Conservation (phyloP, 352 stramenopile species). For the Pythium vanterpoolii region DNA sequence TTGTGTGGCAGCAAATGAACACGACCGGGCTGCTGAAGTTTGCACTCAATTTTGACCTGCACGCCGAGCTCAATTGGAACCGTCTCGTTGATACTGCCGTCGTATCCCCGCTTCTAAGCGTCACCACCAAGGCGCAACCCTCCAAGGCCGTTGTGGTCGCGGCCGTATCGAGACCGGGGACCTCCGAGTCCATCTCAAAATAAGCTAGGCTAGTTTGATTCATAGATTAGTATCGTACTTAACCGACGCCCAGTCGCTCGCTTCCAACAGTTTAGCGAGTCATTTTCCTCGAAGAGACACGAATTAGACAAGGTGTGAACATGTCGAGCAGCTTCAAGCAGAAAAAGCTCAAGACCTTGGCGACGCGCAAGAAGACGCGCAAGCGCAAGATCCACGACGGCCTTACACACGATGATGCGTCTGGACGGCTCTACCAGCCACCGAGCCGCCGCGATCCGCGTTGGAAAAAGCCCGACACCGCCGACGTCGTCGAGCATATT, state of each 20-base stretch:
- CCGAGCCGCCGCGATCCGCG: constrained; percentile 65
- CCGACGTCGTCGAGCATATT: constrained; percentile 35
- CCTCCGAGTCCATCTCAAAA: not conserved
- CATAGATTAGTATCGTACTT: constrained; percentile 14
- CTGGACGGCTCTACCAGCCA: constrained; percentile 63
- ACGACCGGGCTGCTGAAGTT: constrained; percentile 71
- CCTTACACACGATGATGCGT: constrained; percentile 65
- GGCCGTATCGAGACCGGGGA: not conserved
- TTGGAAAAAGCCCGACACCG: constrained; percentile 64
- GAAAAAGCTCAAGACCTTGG: constrained; percentile 80
- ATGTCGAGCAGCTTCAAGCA: constrained; percentile 87
- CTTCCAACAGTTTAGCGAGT: constrained; percentile 16
- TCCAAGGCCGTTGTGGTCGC: not conserved
- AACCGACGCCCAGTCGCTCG: not conserved
- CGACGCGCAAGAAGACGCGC: constrained; percentile 74
- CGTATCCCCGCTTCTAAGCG: not conserved
- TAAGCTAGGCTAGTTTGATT: not conserved
- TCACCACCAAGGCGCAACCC: not conserved
- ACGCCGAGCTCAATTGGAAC: constrained; percentile 52
- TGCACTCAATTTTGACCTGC: constrained; percentile 63
- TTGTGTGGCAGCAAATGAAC: constrained; percentile 55
- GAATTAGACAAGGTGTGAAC: not conserved
- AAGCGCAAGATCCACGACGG: constrained; percentile 64
- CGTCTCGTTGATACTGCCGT: constrained; percentile 6
- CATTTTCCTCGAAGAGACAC: constrained; percentile 1